Base-by-base conservation (phyloP, 1,284 basidiomycete species). In the Ustilago curta region DNA sequence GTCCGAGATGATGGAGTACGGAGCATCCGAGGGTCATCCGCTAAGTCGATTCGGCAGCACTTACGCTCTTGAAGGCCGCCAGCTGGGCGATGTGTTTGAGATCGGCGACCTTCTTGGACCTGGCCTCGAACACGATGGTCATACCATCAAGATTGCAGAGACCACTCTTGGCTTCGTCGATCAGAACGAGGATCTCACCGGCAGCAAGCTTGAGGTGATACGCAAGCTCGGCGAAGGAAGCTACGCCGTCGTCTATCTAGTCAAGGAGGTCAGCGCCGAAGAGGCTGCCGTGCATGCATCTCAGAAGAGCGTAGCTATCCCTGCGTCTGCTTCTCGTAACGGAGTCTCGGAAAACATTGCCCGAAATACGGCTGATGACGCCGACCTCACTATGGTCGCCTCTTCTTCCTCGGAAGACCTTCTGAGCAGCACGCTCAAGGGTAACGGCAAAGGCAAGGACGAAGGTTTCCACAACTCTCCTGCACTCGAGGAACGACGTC, bases 201-300 rank as follows among this genome's bases (percentile, higher is more conserved):
- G 78, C 23, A 78, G 68, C 42, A 68, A 78, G 49, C 64, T 84
- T 21, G 76, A 84, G 52, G 77, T 84, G 27, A 63, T 83, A 16
- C 68, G 77, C 35, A 81, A 82, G 51, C 71, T 84, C 2, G 83
- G 83, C 11, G 77, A 79, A 47, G 83, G 83, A 18, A 84, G 82
- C 66, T 84, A 84, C 50, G 83, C 83, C 3, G 76, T 79, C 12
- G 83, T 84, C 44, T 84, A 84, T 39, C 71, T 84, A 2, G 83
- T 82, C 39, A 68, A 72, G 31, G 82, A 84, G 44, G 78, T 84
- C 31, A 59, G 62, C 54, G 72, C 72, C 14, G 67, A 75, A 37
- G 59, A 58, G 4, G 71, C 65, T 2, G 61, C 67, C 2, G 25
- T 29, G 12, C 40, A 60, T 21, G 43, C 50, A 9, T 48, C 58